These are phyloP conservation scores for Suillus subalutaceus DNA, from an alignment of 768 basidiomycete genomes.

Conservation along the genomic window DNA sequence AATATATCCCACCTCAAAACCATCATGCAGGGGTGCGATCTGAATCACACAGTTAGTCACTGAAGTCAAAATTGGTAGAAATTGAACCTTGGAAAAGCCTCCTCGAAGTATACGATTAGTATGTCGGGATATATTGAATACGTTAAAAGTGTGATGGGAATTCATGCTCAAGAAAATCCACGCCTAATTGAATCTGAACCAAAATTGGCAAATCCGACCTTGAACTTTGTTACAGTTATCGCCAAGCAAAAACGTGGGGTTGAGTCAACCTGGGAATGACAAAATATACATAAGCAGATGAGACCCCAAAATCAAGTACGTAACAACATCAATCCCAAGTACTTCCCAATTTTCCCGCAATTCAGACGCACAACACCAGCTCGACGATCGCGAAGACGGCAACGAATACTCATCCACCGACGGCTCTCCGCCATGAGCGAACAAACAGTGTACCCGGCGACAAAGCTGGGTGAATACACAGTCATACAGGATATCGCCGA, in stretches of 20 bases:
- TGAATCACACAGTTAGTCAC: no score
- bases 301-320: conserved; percentile 17
- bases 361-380: conserved; percentile 6
- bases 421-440: conserved; percentile 30
- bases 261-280: conserved; percentile 3
- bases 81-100: neutral
- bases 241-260: conserved; percentile 2
- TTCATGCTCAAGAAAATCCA: conserved; percentile 1
- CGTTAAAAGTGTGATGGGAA: neutral
- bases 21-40: neutral
- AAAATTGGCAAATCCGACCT: neutral
- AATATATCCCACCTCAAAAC: neutral
- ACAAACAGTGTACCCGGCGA: conserved; percentile 49
- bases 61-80: neutral
- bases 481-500: conserved; percentile 89
- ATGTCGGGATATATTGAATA: neutral
- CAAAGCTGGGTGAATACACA: conserved; percentile 89
- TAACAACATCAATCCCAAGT: conserved; percentile 21
- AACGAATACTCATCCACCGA: conserved; percentile 16
- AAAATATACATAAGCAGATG: conserved; percentile 1
- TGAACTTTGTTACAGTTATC: conserved; percentile 6
- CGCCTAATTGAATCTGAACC: conserved; percentile 4
- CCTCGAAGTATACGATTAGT: neutral
- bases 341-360: conserved; percentile 28
- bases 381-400: conserved; percentile 14